phyloP scores from a whole-genome alignment of 2,329 filamentous ascomycete genomes.

The Colletotrichum navitas region DNA sequence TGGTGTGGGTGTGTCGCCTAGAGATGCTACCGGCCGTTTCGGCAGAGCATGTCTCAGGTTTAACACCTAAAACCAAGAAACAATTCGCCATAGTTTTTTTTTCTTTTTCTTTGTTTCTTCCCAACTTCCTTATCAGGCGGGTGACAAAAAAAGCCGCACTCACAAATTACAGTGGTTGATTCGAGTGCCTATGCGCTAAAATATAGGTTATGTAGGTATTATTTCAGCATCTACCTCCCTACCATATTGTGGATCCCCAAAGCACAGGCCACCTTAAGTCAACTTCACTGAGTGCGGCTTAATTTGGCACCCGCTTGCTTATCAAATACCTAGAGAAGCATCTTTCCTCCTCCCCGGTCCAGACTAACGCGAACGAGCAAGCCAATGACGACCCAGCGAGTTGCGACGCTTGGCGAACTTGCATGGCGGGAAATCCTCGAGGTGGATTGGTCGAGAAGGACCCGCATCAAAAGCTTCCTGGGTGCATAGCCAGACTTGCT shows the following conservation, averaged over 20 bases:
- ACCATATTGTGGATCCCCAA: no score
- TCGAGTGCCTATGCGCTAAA: no score
- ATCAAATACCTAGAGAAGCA: neutral
- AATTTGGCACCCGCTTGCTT: no score
- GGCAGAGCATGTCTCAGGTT: slow-evolving; percentile 35
- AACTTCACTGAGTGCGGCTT: no score
- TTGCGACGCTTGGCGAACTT: slow-evolving; percentile 38
- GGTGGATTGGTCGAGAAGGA: slow-evolving; percentile 13
- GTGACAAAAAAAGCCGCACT: no score
- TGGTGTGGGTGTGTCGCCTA: slow-evolving; percentile 9
- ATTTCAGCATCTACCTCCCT: no score
- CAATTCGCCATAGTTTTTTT: slow-evolving; percentile 17
- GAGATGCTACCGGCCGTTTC: slow-evolving; percentile 28
- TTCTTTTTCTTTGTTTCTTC: neutral
- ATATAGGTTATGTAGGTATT: no score
- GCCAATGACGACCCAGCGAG: slow-evolving; percentile 3
- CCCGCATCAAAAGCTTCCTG: neutral
- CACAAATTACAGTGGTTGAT: no score
- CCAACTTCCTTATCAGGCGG: no score
- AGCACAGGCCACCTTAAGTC: no score
- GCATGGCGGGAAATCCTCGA: neutral
- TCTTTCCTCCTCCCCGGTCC: neutral
- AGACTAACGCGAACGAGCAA: slow-evolving; percentile 9
- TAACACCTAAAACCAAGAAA: slow-evolving; percentile 16
- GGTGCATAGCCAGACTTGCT: slow-evolving; percentile 27